Conservation (phyloP, 345 rosid species). For the Psidium friedrichsthalianum region DNA sequence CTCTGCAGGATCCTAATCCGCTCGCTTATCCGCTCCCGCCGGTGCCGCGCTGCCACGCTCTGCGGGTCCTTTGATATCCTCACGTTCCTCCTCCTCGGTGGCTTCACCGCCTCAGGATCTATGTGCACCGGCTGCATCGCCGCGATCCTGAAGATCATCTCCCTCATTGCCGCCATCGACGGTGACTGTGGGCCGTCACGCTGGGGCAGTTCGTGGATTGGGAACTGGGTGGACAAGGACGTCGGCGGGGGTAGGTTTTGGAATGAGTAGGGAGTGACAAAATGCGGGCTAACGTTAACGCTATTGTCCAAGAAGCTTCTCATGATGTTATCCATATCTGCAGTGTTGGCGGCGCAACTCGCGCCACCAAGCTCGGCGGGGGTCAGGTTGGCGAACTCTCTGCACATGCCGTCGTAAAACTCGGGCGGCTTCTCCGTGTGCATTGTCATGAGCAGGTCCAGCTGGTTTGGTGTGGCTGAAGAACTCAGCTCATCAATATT, state of each 20-base stretch:
- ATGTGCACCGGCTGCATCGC: constrained; percentile 67
- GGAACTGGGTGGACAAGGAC: not conserved
- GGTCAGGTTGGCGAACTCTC: not conserved
- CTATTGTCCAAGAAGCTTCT: not conserved
- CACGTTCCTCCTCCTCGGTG: constrained; percentile 55
- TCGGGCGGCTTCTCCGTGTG: constrained; percentile 10
- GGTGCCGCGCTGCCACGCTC: constrained; percentile 58
- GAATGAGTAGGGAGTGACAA: not conserved
- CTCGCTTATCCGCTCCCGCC: constrained; percentile 67
- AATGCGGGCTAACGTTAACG: not conserved
- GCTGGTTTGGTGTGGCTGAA: constrained; percentile 8
- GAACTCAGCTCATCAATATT: constrained; percentile 19
- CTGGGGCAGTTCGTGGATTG: not conserved
- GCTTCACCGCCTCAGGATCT: constrained; percentile 58
- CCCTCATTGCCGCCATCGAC: constrained; percentile 65
- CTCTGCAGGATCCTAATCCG: constrained; percentile 54
- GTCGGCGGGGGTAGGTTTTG: constrained; percentile 1
- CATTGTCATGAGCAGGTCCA: constrained; percentile 28
- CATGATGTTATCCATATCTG: not conserved
- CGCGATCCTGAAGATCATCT: constrained; percentile 59
- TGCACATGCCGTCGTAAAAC: not conserved
- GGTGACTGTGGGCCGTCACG: not conserved
- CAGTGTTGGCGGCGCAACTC: not conserved
- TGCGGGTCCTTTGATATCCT: constrained; percentile 67
- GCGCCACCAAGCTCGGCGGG: constrained; percentile 6